Base-by-base conservation (phyloP, 345 rosid genomes). In the Excoecaria agallocha region DNA sequence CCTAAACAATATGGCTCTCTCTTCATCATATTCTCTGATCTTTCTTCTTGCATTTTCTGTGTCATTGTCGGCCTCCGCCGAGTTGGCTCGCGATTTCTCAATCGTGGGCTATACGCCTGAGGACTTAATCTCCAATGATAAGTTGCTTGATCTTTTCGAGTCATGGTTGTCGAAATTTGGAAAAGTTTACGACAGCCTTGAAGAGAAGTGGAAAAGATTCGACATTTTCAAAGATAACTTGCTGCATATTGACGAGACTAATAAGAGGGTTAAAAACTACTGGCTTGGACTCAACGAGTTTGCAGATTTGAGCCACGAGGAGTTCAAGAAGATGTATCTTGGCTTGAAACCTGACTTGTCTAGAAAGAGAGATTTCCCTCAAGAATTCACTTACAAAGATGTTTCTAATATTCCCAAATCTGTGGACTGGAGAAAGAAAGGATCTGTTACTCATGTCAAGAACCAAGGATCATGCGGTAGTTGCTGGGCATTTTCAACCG, bases 401-500 rank as follows among this genome's bases (percentile, higher is more conserved):
- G 76, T 64, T 24, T 12, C 0, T 12, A 50, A 41, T 12, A 65
- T 79, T 65, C 82, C 82, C 10, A 79, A 74, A 62, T 66, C 82
- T 12, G 73, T 74, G 24, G 82, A 79, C 37, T 79, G 82, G 82
- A 70, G 82, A 70, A 74, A 74, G 82, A 79, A 74, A 66, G 78
- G 82, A 13, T 78, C 82, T 6, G 82, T 79, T 16, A 49, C 82
- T 22, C 52, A 45, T 12, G 78, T 79, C 48, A 79, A 79, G 75
- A 79, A 79, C 63, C 82, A 79, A 66, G 82, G 82, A 6, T 79
- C 82, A 22, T 74, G 82, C 3, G 82, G 82, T 69, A 79, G 82
- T 43, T 79, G 82, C 66, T 79, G 82, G 82, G 82, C 82, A 25
- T 79, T 79, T 70, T 79, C 82, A 7, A 79, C 82, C 0, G 82